phyloP scores from a whole-genome alignment of 2,329 filamentous ascomycete species.

The Aspergillus aculeatus region DNA sequence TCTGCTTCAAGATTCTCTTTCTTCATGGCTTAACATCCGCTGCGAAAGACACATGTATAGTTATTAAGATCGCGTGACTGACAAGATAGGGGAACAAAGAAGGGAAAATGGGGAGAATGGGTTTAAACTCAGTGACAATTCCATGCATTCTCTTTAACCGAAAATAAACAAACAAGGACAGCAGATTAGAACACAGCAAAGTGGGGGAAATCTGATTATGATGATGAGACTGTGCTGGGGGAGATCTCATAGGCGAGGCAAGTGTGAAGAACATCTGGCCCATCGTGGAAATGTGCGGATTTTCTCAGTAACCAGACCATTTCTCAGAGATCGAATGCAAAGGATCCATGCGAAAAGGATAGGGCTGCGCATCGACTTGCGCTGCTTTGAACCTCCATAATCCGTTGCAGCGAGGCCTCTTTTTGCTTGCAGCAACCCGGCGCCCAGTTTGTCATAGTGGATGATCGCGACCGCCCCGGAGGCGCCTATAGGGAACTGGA shows the following conservation, averaged over 20 bases:
- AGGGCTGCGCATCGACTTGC: constrained; percentile 21
- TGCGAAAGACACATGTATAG: not conserved
- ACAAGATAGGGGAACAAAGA: not conserved
- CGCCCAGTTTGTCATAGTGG: constrained; percentile 24
- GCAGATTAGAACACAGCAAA: constrained; percentile 8
- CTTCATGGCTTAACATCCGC: not conserved
- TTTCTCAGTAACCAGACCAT: constrained; percentile 18
- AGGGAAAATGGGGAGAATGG: not conserved
- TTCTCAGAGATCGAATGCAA: constrained; percentile 9
- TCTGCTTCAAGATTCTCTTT: not conserved
- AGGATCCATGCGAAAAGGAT: constrained; percentile 17
- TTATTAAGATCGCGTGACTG: not conserved
- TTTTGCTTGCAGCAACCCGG: constrained; percentile 15
- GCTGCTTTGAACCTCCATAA: constrained; percentile 19
- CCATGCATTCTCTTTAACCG: constrained; percentile 37
- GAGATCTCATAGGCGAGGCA: constrained; percentile 21
- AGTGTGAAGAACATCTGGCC: constrained; percentile 29
- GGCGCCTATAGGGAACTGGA: constrained; percentile 26
- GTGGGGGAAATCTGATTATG: constrained; percentile 18
- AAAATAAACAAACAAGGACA: constrained; percentile 24
- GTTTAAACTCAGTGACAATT: constrained; percentile 21
- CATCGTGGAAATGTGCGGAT: constrained; percentile 23
- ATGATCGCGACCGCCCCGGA: constrained; percentile 24
- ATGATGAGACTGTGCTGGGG: constrained; percentile 25
- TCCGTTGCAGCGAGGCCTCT: constrained; percentile 15